phyloP scores from a whole-genome alignment of 257 asterid species.

The Solanum chiquidenum region DNA sequence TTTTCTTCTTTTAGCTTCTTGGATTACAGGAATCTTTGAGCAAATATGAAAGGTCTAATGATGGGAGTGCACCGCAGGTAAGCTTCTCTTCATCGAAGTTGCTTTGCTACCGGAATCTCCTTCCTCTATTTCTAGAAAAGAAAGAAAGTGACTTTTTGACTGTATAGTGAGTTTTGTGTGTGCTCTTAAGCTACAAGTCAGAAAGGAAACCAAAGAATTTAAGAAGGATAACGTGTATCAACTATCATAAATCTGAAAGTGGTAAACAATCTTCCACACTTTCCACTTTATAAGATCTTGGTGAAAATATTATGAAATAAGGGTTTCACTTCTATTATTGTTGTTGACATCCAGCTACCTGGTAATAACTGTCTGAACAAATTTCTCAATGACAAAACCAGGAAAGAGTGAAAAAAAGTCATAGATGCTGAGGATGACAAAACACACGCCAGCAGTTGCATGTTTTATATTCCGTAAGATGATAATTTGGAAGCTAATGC shows the following conservation, averaged over 20 bases:
- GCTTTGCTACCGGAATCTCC: neutral
- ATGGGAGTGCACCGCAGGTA: slow-evolving; percentile 93
- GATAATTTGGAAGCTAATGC: neutral
- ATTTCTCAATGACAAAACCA: neutral
- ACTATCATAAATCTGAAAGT: neutral
- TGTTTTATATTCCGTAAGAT: neutral
- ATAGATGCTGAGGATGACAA: neutral
- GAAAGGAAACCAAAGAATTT: neutral
- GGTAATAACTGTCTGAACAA: neutral
- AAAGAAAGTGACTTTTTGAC: neutral
- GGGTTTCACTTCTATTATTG: neutral
- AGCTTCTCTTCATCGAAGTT: neutral
- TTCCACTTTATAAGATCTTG: neutral
- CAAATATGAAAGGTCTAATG: slow-evolving; percentile 83
- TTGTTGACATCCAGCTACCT: neutral
- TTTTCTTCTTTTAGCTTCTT: slow-evolving; percentile 57
- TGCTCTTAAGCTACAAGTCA: neutral
- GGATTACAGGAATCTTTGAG: slow-evolving; percentile 86
- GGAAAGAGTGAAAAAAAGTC: neutral
- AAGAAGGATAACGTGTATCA: neutral
- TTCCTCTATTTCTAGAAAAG: neutral
- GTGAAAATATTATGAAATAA: neutral
- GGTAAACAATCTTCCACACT: neutral
- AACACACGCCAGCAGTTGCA: neutral
- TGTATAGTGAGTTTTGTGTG: neutral